Conservation (phyloP, 2,329 filamentous ascomycete species). For the Trichophyton mentagrophytes region DNA sequence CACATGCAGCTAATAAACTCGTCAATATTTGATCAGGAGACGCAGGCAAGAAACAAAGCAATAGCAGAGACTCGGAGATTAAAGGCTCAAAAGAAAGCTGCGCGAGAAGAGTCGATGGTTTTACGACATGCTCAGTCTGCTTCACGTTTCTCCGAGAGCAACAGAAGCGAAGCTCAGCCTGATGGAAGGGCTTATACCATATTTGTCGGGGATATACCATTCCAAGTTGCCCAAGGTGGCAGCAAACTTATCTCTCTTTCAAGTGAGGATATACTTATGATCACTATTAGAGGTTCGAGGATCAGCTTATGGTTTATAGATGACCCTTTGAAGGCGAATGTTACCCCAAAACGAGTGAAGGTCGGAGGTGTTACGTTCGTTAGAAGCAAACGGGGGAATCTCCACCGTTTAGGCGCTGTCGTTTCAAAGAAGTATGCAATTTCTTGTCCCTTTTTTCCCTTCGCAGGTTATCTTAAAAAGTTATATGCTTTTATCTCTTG, state of each 20-base stretch:
- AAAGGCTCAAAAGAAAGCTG: conserved; percentile 43
- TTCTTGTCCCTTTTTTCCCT: not conserved
- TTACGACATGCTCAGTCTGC: conserved; percentile 28
- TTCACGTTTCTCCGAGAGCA: conserved; percentile 12
- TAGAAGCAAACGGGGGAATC: conserved; percentile 75
- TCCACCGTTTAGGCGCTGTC: conserved; percentile 64
- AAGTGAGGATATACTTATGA: conserved; percentile 41
- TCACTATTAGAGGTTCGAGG: conserved; percentile 12
- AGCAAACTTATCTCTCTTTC: conserved; percentile 67
- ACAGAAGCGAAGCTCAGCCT: conserved; percentile 15
- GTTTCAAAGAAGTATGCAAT: conserved; percentile 59
- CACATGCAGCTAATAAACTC: conserved; percentile 76
- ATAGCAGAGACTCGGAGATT: conserved; percentile 53
- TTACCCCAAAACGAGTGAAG: conserved; percentile 60
- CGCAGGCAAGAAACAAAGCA: conserved; percentile 53
- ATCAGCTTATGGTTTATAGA: conserved; percentile 38
- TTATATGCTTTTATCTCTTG: not conserved
- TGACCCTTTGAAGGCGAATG: conserved; percentile 47
- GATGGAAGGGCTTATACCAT: conserved; percentile 47
- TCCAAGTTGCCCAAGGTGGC: conserved; percentile 60
- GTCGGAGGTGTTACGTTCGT: conserved; percentile 72
- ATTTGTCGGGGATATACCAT: conserved; percentile 57
- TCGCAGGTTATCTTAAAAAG: not conserved
- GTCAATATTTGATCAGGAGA: conserved; percentile 61
- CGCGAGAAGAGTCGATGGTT: conserved; percentile 37